Base-by-base conservation (phyloP, 805 yeast species). In the Ogataea paraovalis region DNA sequence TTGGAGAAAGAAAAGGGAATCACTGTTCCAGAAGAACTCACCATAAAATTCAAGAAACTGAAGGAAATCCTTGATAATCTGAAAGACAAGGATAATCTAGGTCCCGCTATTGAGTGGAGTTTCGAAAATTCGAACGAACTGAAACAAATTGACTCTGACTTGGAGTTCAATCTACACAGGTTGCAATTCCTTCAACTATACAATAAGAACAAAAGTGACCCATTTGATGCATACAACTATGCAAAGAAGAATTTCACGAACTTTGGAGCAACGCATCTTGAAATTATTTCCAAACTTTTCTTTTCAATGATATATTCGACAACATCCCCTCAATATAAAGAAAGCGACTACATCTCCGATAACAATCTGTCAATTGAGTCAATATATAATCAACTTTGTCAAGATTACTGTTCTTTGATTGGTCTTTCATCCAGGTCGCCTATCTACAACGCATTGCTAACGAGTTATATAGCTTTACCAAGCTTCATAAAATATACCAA, bases 401-500 rank as follows among this genome's bases (percentile, higher is more conserved):
- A 72, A 44, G 79, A 76, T 46, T 82, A 70, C 52, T 79, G 85
- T 56, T 59, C 75, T 0, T 52, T 68, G 32, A 61, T 76, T 18
- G 78, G 80, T 2, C 60, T 79, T 23, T 68, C 81, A 2, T 69
- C 76, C 2, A 78, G 79, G 41, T 77, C 85, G 2, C 80, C 85
- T 0, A 54, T 82, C 12, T 74, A 70, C 54, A 59, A 75, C 42
- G 70, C 82, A 0, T 61, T 78, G 1, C 58, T 78, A 30, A 73
- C 84, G 3, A 81, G 85, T 14, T 68, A 75, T 18, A 63, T 78
- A 13, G 76, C 86, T 4, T 64, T 80, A 42, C 85, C 83, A 19
- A 69, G 62, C 42, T 73, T 79, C 44, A 65, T 75, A 41, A 81
- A 80, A 57, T 75, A 75, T 53, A 71, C 73, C 40, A 66, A 65